Evolutionary conservation across 164 flowering plant species (phyloP).

Genomic region (grape (Vitis vinifera)): ASM3070453v1 NC_081812.1:14135001-14135500

Average conservation of each 20-base stretch:
- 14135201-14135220: conserved; percentile 68
- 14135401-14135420: conserved; percentile 60
- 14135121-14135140: conserved; percentile 61
- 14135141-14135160: conserved; percentile 66
- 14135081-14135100: conserved; percentile 63
- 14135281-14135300: conserved; percentile 62
- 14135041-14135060: conserved; percentile 60
- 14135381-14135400: conserved; percentile 55
- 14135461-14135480: conserved; percentile 63
- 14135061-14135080: conserved; percentile 58
- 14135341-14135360: conserved; percentile 58
- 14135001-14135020: not conserved
- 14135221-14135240: conserved; percentile 62
- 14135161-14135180: conserved; percentile 65
- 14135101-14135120: conserved; percentile 70
- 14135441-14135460: conserved; percentile 60
- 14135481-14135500: conserved; percentile 59
- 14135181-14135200: conserved; percentile 66
- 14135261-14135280: conserved; percentile 60
- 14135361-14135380: conserved; percentile 56
- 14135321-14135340: conserved; percentile 60
- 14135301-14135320: conserved; percentile 65
- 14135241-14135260: conserved; percentile 68
- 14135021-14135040: not conserved
- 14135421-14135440: conserved; percentile 54